Base-by-base conservation (phyloP, 768 basidiomycete genomes). In the Lentinula guzmanii region DNA sequence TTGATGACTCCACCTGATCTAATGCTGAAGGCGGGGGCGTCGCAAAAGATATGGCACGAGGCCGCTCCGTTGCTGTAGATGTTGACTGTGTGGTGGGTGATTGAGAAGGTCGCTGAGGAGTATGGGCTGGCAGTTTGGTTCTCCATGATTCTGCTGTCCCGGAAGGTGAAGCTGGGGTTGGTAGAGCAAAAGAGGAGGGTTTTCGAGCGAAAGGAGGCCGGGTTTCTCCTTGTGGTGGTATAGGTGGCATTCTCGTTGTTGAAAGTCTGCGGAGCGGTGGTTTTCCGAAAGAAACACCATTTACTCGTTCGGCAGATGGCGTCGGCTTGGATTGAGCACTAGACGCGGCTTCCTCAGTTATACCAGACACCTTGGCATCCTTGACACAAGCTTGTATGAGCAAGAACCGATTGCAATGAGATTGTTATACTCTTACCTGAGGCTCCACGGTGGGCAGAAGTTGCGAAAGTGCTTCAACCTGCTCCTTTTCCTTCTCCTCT, bases 61-160 rank as follows among this genome's bases (percentile, higher is more conserved):
- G 9, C 55, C 63, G 45, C 10, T 66, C 48, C 28, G 65, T 48
- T 7, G 60, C 60, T 37, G 64, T 63, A 35, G 66, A 52, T 41
- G 68, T 58, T 52, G 64, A 57, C 4, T 67, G 63, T 18, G 64
- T 37, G 31, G 73, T 37, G 31, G 73, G 70, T 7, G 52, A 35
- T 52, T 60, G 64, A 11, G 68, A 71, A 21, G 74, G 76, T 60
- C 69, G 66, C 18, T 70, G 69, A 21, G 70, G 65, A 4, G 69
- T 71, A 43, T 74, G 68, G 21, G 77, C 70, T 1, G 75, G 75
- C 35, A 76, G 70, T 62, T 82, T 86, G 58, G 74, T 79, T 69
- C 91, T 78, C 91, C 91, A 92, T 15, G 89, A 88, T 43, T 86
- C 82, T 10, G 66, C 53, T 7, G 63, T 52, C 35, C 63, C 46